Percentiles rank a stretch among this genome's conserved stretches.
Conservation (phyloP, 352 stramenopile genomes). For the Pythium graminicola region DNA sequence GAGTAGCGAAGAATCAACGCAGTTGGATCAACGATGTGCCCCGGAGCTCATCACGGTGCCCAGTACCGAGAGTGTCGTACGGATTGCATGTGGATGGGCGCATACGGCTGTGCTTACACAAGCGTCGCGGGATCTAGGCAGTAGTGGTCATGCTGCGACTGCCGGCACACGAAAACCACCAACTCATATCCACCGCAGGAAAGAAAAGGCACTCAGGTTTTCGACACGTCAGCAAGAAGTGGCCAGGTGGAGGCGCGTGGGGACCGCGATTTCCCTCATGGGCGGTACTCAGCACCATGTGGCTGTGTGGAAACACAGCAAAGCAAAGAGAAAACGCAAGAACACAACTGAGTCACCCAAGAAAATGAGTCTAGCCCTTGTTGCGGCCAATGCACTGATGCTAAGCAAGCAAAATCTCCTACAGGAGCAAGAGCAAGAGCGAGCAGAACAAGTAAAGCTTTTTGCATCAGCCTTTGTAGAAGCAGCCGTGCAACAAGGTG, state of each 20-base stretch:
- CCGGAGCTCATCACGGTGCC: constrained; percentile 30
- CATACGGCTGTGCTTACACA: constrained; percentile 62
- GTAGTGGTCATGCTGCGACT: neutral
- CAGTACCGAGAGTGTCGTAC: constrained; percentile 31
- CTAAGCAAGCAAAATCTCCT: neutral
- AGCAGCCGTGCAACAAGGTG: constrained; percentile 1
- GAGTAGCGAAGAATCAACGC: constrained; percentile 29
- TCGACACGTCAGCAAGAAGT: constrained; percentile 20
- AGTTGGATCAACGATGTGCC: constrained; percentile 31
- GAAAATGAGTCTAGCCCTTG: constrained; percentile 2
- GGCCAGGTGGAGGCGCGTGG: constrained; percentile 15
- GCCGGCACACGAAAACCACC: neutral
- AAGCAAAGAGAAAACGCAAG: constrained; percentile 7
- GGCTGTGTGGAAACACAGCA: constrained; percentile 2
- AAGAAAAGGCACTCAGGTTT: constrained; percentile 10
- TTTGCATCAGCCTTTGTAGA: neutral
- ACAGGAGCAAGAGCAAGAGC: constrained; percentile 1
- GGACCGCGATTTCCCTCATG: constrained; percentile 11
- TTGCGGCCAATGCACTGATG: constrained; percentile 9
- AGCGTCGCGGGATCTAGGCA: neutral
- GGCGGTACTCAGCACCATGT: constrained; percentile 3
- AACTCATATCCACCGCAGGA: constrained; percentile 12
- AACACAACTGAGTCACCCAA: neutral
- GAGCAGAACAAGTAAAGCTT: neutral
- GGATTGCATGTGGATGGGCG: constrained; percentile 56